phyloP scores from a whole-genome alignment of 2,329 filamentous ascomycete species.

The Diplodia corticola region DNA sequence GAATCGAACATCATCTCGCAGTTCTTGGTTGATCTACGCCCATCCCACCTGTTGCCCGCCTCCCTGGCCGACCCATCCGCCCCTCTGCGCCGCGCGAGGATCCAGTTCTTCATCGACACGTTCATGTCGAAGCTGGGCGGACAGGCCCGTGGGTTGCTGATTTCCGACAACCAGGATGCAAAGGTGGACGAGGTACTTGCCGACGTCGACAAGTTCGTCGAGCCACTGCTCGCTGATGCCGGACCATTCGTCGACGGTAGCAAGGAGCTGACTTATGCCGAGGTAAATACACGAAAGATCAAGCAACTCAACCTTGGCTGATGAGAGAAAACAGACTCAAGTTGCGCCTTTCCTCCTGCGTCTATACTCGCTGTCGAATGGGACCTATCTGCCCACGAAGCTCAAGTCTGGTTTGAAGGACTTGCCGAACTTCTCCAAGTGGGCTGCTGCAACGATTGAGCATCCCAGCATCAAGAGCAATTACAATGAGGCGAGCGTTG shows the following conservation, averaged over 20 bases:
- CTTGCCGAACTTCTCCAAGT: conserved; percentile 68
- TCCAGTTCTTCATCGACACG: conserved; percentile 72
- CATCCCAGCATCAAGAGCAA: conserved; percentile 64
- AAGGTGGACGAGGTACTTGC: conserved; percentile 55
- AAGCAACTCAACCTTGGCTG: background rate
- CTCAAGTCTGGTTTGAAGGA: conserved; percentile 52
- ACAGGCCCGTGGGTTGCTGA: conserved; percentile 48
- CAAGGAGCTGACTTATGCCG: conserved; percentile 66
- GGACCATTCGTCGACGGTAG: conserved; percentile 49
- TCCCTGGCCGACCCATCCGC: conserved; percentile 52
- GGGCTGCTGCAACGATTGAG: conserved; percentile 61
- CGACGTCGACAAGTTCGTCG: conserved; percentile 67
- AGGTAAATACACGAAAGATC: conserved; percentile 53
- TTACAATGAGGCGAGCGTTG: conserved; percentile 34
- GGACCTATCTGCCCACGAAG: conserved; percentile 53
- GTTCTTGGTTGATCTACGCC: conserved; percentile 69
- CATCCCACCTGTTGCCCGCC: conserved; percentile 64
- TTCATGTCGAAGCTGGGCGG: conserved; percentile 63
- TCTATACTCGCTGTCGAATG: conserved; percentile 56
- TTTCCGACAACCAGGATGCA: conserved; percentile 49
- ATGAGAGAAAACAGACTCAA: conserved; percentile 49
- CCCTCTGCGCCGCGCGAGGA: conserved; percentile 64
- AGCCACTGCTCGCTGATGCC: conserved; percentile 61
- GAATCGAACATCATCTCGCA: conserved; percentile 74
- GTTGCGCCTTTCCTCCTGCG: conserved; percentile 68